Evolutionary conservation across 2,329 filamentous ascomycete species (phyloP).

Genomic region (Fusarium nisikadoi): DNA sequence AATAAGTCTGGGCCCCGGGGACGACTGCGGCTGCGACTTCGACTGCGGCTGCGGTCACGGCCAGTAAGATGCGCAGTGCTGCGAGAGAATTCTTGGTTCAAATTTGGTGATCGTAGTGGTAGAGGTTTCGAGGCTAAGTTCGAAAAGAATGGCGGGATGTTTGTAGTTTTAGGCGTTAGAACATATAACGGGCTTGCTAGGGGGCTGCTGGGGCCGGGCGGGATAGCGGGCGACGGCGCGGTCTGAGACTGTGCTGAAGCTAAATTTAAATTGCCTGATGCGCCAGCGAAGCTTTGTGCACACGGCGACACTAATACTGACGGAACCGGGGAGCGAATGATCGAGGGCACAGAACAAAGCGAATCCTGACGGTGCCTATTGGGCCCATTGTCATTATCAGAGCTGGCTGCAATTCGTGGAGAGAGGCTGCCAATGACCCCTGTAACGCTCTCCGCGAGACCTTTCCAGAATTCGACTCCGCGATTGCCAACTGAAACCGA

Average conservation of each 20-base stretch:
- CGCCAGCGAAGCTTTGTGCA: conserved; percentile 22
- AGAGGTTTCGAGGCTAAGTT: conserved; percentile 24
- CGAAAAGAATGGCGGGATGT: conserved; percentile 37
- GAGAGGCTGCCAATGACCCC: conserved; percentile 37
- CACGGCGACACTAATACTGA: conserved; percentile 31
- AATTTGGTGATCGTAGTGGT: conserved; percentile 18
- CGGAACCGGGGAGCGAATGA: conserved; percentile 17
- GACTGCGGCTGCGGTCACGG: conserved; percentile 30
- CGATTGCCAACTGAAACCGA: conserved; percentile 35
- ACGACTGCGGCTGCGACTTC: conserved; percentile 28
- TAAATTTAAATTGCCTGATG: conserved; percentile 36
- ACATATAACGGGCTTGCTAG: conserved; percentile 37
- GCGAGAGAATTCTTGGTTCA: conserved; percentile 25
- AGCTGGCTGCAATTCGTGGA: conserved; percentile 33
- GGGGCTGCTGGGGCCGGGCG: conserved; percentile 38
- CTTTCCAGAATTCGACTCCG: conserved; percentile 33
- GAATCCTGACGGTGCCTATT: conserved; percentile 28
- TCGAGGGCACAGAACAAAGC: conserved; percentile 25
- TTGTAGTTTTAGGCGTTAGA: conserved; percentile 46
- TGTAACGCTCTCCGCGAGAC: conserved; percentile 29
- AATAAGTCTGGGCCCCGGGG: conserved; percentile 12
- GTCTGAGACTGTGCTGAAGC: conserved; percentile 21
- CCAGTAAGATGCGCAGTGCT: conserved; percentile 16
- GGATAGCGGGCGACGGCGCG: conserved; percentile 40
- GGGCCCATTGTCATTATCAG: conserved; percentile 20